Conservation (phyloP, 108 stramenopile genomes). For the Skeletonema menzelii region DNA sequence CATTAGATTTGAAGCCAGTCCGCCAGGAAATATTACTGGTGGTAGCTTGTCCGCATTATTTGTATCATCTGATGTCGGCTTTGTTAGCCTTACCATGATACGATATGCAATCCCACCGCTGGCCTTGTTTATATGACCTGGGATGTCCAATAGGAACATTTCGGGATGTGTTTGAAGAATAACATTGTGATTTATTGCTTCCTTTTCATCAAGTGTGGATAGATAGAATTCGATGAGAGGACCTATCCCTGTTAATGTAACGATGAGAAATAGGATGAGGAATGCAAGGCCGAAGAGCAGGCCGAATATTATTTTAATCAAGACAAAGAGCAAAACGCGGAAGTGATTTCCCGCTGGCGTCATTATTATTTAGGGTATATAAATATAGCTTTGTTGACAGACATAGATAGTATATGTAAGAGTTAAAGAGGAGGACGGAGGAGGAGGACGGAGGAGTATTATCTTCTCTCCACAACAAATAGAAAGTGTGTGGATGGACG, state of each 20-base stretch:
- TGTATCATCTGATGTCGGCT: background rate
- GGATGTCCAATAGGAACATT: constrained; percentile 19
- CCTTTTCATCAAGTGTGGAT: constrained; percentile 7
- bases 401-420: no score
- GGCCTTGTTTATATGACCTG: background rate
- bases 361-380: no score
- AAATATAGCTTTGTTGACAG: no score
- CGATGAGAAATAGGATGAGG: background rate
- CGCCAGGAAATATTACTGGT: constrained; percentile 16
- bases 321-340: background rate
- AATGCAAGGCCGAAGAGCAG: background rate
- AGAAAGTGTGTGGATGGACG: no score
- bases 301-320: background rate
- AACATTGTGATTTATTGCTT: background rate
- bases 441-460: no score
- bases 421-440: no score
- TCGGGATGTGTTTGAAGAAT: constrained; percentile 8
- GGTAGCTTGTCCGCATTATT: background rate
- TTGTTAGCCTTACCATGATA: constrained; percentile 15
- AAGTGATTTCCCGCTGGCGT: background rate
- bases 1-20: constrained; percentile 21
- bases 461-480: no score
- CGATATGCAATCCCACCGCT: constrained; percentile 8
- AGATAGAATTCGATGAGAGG: constrained; percentile 7
- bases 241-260: constrained; percentile 6